These are phyloP conservation scores for Leishmania arabica DNA, from an alignment of 208 protist species.

Conservation along the genomic window DNA sequence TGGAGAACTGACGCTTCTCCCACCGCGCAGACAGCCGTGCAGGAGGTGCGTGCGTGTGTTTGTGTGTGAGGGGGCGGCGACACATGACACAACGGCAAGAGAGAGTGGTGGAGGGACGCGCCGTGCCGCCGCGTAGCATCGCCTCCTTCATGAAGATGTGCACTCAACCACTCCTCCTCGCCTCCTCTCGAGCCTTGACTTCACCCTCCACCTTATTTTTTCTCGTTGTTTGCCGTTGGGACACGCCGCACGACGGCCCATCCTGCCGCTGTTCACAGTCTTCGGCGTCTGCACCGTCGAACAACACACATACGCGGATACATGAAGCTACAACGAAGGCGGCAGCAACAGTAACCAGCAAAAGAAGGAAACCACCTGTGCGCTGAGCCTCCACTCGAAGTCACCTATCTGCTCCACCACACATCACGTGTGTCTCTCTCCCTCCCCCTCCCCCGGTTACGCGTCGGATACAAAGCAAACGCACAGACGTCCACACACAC, in stretches of 20 bases:
- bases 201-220: not conserved
- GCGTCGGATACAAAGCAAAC: not conserved
- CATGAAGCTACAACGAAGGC: not conserved
- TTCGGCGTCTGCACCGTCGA: not conserved
- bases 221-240: not conserved
- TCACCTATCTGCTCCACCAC: not conserved
- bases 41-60: not conserved
- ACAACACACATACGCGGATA: not conserved
- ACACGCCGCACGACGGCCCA: not conserved
- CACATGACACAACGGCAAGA: not conserved
- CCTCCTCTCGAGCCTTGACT: not conserved
- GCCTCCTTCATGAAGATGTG: not conserved
- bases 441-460: too few relatives aligned
- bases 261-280: not conserved
- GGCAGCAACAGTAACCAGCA: not conserved
- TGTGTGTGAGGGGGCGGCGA: not conserved
- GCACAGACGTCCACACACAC: not conserved
- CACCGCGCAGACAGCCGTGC: not conserved
- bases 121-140: not conserved
- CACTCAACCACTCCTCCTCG: not conserved
- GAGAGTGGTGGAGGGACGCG: not conserved
- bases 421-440: not conserved
- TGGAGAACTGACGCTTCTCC: not conserved
- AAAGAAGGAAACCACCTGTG: not conserved
- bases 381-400: not conserved